phyloP scores from a whole-genome alignment of 306 rosid genomes.

The Trifolium fragiferum region DNA sequence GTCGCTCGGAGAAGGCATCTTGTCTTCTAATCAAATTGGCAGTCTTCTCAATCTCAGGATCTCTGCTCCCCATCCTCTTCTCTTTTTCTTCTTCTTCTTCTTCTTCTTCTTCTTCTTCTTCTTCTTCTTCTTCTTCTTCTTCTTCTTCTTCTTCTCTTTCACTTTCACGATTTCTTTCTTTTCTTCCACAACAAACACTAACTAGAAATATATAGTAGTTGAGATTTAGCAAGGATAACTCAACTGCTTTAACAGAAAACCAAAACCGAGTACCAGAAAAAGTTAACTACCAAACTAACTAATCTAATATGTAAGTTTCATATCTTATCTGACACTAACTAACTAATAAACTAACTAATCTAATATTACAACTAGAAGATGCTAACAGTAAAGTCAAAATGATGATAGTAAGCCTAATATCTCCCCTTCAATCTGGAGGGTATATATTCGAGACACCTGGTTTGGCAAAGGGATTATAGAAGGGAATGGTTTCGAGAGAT shows the following conservation, averaged over 20 bases:
- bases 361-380: not conserved
- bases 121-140: no score
- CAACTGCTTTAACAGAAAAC: not conserved
- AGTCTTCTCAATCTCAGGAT: not conserved
- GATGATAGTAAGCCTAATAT: not conserved
- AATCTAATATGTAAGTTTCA: no score
- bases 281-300: not conserved
- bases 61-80: not conserved
- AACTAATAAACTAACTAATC: not conserved
- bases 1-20: not conserved
- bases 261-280: not conserved
- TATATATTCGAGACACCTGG: no score
- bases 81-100: no score
- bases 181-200: not conserved
- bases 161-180: no score
- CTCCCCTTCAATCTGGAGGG: no score
- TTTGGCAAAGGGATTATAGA: no score
- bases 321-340: not conserved
- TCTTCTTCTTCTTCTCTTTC: not conserved
- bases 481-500: no score
- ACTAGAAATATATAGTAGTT: not conserved
- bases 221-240: not conserved
- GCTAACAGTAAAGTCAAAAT: not conserved
- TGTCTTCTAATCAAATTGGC: not conserved
- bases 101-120: no score